Base-by-base conservation (phyloP, 768 basidiomycete species). In the Panellus pusillus region DNA sequence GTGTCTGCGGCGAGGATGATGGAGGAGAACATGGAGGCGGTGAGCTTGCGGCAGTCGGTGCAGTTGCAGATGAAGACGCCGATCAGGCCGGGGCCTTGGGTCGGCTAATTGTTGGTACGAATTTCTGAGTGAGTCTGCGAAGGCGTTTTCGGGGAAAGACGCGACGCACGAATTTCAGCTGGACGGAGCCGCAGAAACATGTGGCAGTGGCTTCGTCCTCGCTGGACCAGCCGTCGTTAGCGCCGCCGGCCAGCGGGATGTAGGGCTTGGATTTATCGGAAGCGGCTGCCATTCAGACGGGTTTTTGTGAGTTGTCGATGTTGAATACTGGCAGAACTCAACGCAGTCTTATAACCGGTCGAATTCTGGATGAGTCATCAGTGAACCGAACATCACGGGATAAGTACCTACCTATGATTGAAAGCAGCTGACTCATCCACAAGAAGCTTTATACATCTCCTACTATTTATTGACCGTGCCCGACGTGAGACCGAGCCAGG, bases 21-120 rank as follows among this genome's bases (percentile, higher is more conserved):
- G 12, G 36, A 37, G 3, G 36, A 2, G 32, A 59, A 59, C 52
- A 54, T 54, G 52, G 45, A 48, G 4, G 52, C 51, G 29, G 46
- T 53, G 40, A 58, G 31, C 20, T 58, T 58, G 41, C 47, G 51
- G 28, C 57, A 58, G 52, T 58, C 57, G 3, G 47, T 15, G 52
- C 57, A 58, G 31, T 58, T 47, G 40, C 57, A 58, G 35, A 58
- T 28, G 43, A 58, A 54, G 9, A 24, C 50, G 11, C 29, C 32
- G 11, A 48, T 35, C 4, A 58, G 52, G 19, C 57, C 57, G 6
- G 52, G 52, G 14, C 35, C 57, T 20, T 55, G 41, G 28, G 44
- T 50, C 28, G 53, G 31, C 19, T 43, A n/a, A n/a, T n/a, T n/a
- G n/a, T 18, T 15, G 28, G 12, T n/a, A n/a, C n/a, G 24, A 24